Evolutionary conservation across 495 filamentous ascomycete genomes (phyloP), one percentile per base, ranked within the genome.

Genomic region (Hyaloscypha hepaticicola): DNA sequence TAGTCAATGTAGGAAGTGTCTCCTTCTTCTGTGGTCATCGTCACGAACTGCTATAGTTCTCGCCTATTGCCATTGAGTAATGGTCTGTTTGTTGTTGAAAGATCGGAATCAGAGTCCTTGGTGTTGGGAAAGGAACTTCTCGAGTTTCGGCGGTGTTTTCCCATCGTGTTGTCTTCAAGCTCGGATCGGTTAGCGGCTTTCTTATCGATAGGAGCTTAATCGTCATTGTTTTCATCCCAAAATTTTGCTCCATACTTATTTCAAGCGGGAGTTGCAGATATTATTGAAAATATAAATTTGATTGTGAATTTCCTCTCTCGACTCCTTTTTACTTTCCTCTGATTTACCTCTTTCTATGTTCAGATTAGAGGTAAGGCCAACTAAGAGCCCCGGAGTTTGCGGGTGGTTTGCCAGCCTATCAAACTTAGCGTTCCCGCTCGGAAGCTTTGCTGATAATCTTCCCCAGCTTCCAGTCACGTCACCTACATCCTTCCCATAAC

Each of bases 1-100:
- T 97, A 97, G 81, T 99, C 93, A 75, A 99, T 93, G 79, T 99
- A 99, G 19, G 94, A 96, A 21, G 87, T 83, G 53, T 89, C 87
- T 29, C 79, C 78, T 77, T 75, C 55, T 53, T 79, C 77, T 73
- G 72, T 25, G 2, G 64, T 60, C 65, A 70, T 70, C 33, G 56
- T 66, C 58, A 29, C n/a, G n/a, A 26, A 34, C 55, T 60, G 24
- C 8, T n/a, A 5, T 3, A 27, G 26, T 29, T 21, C 14, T 24
- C 24, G 12, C 26, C 26, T 58, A n/a, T 22, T 12, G 53, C 53
- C 62, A 58, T 58, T 58, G 53, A 25, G 53, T 28, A 21, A 28
- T 41, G 22, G 31, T 27, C 26, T 28, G 11, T 3, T 28, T 41
- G 58, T 49, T 51, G 41, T 28, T n/a, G n/a, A n/a, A n/a, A n/a